These are phyloP conservation scores for Aspergillus transmontanensis DNA, from an alignment of 2,329 filamentous ascomycete species.

Conservation along the genomic window DNA sequence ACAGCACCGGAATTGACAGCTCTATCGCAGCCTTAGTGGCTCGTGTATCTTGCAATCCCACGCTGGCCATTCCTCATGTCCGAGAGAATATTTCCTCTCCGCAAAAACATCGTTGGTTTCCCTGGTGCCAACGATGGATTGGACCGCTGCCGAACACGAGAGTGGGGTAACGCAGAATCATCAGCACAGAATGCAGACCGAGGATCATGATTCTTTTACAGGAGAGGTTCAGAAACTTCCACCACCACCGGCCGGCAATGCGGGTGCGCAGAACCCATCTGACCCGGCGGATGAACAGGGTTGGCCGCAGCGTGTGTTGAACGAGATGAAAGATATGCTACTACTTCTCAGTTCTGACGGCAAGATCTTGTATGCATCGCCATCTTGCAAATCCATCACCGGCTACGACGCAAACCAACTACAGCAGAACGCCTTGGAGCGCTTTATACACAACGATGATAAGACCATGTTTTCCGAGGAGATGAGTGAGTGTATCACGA, in stretches of 20 bases:
- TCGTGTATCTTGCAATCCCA: constrained; percentile 6
- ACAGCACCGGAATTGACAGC: constrained; percentile 22
- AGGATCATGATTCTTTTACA: neutral
- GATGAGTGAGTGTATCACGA: constrained; percentile 85
- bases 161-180: constrained; percentile 8
- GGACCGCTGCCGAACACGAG: neutral
- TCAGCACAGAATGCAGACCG: neutral
- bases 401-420: constrained; percentile 74
- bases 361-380: constrained; percentile 82
- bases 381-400: constrained; percentile 72
- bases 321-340: constrained; percentile 85
- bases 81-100: constrained; percentile 1
- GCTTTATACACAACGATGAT: constrained; percentile 86
- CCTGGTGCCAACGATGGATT: constrained; percentile 12
- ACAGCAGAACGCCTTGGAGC: constrained; percentile 72
- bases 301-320: constrained; percentile 86
- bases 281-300: constrained; percentile 53
- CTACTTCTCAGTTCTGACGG: constrained; percentile 86
- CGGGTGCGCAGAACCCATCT: neutral
- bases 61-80: constrained; percentile 3
- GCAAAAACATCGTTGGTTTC: constrained; percentile 8
- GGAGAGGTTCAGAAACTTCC: neutral
- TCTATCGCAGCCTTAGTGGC: constrained; percentile 16
- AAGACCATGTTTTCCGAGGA: constrained; percentile 80
- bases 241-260: neutral